Percentiles rank a stretch among this genome's conserved stretches.
Conservation (phyloP, 2,329 filamentous ascomycete species). For the Lecanicillium sp. region DNA sequence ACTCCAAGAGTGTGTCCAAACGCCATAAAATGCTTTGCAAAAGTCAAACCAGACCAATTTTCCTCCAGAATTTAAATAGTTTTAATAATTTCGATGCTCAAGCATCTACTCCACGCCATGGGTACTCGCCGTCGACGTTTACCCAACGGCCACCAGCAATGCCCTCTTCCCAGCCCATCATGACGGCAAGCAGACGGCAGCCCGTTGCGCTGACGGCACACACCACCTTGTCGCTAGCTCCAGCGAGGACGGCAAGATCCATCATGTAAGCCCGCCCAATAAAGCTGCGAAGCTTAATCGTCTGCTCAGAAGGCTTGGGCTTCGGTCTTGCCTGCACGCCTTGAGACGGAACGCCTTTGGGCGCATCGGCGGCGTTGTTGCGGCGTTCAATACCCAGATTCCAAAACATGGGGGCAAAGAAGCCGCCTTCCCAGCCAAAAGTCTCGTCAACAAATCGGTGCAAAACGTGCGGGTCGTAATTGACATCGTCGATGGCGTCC, state of each 20-base stretch:
- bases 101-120: constrained; percentile 37
- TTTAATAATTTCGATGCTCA: constrained; percentile 20
- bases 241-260: constrained; percentile 67
- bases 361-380: constrained; percentile 29
- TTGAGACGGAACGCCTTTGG: constrained; percentile 16
- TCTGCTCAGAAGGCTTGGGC: constrained; percentile 37
- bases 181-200: constrained; percentile 71
- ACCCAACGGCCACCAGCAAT: constrained; percentile 57
- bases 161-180: constrained; percentile 76
- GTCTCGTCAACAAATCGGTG: constrained; percentile 66
- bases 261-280: constrained; percentile 76
- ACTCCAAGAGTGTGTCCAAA: constrained; percentile 2
- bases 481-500: constrained; percentile 31
- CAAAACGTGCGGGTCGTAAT: constrained; percentile 41
- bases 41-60: constrained; percentile 5
- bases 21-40: constrained; percentile 10
- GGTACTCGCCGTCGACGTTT: constrained; percentile 68
- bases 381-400: constrained; percentile 52
- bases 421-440: constrained; percentile 83
- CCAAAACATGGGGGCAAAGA: constrained; percentile 77
- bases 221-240: constrained; percentile 61
- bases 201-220: constrained; percentile 68
- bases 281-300: constrained; percentile 62
- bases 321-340: constrained; percentile 17
- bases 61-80: constrained; percentile 2